phyloP scores from a whole-genome alignment of 2,329 filamentous ascomycete genomes.

The Ceratocystis destructans region DNA sequence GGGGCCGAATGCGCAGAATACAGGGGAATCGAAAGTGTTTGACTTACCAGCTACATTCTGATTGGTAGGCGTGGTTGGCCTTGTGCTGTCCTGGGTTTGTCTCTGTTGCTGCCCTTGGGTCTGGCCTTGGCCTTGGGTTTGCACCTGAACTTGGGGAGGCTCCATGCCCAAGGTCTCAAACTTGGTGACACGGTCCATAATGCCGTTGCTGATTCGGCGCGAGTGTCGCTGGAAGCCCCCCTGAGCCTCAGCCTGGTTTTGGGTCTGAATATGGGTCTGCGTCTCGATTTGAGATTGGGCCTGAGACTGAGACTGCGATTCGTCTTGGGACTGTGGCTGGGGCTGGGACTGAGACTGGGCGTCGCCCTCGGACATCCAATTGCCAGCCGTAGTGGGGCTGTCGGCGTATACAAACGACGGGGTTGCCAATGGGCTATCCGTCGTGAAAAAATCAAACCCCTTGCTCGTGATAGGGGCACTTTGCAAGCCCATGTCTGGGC shows the following conservation, averaged over 20 bases:
- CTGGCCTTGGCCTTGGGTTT: constrained; percentile 3
- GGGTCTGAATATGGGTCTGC: constrained; percentile 31
- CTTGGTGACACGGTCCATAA: constrained; percentile 45
- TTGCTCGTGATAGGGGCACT: constrained; percentile 26
- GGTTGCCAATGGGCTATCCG: constrained; percentile 34
- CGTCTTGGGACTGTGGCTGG: constrained; percentile 28
- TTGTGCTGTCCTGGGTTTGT: neutral
- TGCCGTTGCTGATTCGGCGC: constrained; percentile 45
- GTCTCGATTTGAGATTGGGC: constrained; percentile 25
- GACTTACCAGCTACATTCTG: constrained; percentile 46
- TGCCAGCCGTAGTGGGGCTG: constrained; percentile 30
- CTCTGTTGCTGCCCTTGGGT: constrained; percentile 3
- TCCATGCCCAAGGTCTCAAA: constrained; percentile 38
- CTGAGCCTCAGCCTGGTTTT: constrained; percentile 27
- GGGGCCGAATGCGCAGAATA: neutral
- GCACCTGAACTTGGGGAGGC: neutral
- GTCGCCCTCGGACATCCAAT: constrained; percentile 40
- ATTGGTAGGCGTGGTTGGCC: constrained; percentile 15
- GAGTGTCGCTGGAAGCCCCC: constrained; percentile 19
- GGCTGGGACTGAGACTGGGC: constrained; percentile 22
- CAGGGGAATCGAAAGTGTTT: neutral
- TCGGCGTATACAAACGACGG: constrained; percentile 38
- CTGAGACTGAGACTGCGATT: constrained; percentile 2
- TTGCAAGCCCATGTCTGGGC: constrained; percentile 19
- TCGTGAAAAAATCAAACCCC: constrained; percentile 38